Conservation (phyloP, 1,139 yeast genomes). For the Nakaseomyces uthaithaninus region DNA sequence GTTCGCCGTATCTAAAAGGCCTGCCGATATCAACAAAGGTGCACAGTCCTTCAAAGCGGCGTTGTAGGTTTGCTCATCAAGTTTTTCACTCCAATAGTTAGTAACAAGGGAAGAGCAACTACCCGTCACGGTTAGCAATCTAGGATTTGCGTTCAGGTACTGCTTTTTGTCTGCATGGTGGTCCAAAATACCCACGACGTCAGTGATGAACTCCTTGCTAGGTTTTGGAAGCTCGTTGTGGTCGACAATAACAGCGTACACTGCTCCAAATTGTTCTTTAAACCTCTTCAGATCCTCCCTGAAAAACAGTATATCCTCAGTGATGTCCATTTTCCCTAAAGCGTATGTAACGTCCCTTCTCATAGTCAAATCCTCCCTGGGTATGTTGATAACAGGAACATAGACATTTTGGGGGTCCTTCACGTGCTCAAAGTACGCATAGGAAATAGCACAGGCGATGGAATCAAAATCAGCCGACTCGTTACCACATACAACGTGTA, state of each 20-base stretch:
- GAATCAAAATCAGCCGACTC: slow-evolving; percentile 87
- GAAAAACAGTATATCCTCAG: slow-evolving; percentile 47
- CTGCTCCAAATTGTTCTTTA: slow-evolving; percentile 17
- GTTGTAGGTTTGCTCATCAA: slow-evolving; percentile 17
- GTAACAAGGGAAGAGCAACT: slow-evolving; percentile 73
- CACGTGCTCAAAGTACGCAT: slow-evolving; percentile 48
- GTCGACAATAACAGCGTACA: slow-evolving; percentile 61
- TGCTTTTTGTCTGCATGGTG: slow-evolving; percentile 74
- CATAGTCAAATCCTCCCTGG: slow-evolving; percentile 52
- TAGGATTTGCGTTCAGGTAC: slow-evolving; percentile 41
- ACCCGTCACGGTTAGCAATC: slow-evolving; percentile 54
- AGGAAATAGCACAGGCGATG: slow-evolving; percentile 63
- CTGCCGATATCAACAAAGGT: slow-evolving; percentile 54
- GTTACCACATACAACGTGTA: slow-evolving; percentile 66
- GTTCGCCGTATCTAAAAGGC: slow-evolving; percentile 63
- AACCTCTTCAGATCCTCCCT: slow-evolving; percentile 49
- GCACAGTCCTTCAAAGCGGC: slow-evolving; percentile 34
- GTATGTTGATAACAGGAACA: slow-evolving; percentile 69
- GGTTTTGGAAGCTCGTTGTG: slow-evolving; percentile 67
- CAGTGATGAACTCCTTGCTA: slow-evolving; percentile 29
- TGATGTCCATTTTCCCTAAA: slow-evolving; percentile 42
- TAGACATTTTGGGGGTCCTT: slow-evolving; percentile 25
- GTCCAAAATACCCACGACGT: slow-evolving; percentile 62
- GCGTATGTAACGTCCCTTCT: slow-evolving; percentile 63
- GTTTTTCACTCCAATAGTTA: slow-evolving; percentile 44